Percentiles rank a stretch among this genome's conserved stretches.
These are phyloP conservation scores for Proliferodiscus dingleyae DNA, from an alignment of 2,329 filamentous ascomycete genomes.

Conservation along the genomic window DNA sequence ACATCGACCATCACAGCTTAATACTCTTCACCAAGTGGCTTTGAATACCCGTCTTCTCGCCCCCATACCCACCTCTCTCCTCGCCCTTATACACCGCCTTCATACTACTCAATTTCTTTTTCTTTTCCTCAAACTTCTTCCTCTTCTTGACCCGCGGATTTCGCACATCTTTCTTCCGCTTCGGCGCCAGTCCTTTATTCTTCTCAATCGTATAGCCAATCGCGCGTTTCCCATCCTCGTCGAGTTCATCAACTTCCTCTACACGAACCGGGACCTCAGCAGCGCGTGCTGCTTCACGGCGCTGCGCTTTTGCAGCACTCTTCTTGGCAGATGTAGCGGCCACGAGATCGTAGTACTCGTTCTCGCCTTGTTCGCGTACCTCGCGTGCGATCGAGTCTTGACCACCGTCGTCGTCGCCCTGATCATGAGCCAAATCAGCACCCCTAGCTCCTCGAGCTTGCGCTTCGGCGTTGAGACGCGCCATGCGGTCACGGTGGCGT, in stretches of 20 bases:
- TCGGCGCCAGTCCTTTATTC: conserved; percentile 91
- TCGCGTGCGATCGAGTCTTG: conserved; percentile 38
- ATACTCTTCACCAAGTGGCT: conserved; percentile 86
- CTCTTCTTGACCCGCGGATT: conserved; percentile 98
- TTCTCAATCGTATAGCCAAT: conserved; percentile 94
- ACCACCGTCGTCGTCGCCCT: conserved; percentile 35
- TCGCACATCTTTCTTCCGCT: conserved; percentile 86
- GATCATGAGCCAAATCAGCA: conserved; percentile 58
- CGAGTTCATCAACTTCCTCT: conserved; percentile 59
- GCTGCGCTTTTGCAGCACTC: conserved; percentile 50
- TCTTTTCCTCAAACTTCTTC: conserved; percentile 91
- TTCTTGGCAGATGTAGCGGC: conserved; percentile 61
- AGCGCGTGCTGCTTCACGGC: too few relatives aligned
- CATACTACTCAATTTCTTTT: conserved; percentile 92
- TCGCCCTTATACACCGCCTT: conserved; percentile 82
- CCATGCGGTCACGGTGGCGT: conserved; percentile 78
- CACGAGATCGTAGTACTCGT: conserved; percentile 89
- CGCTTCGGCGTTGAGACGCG: conserved; percentile 81
- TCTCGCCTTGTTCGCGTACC: conserved; percentile 44
- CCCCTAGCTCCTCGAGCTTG: conserved; percentile 71
- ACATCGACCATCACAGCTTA: conserved; percentile 57
- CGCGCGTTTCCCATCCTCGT: conserved; percentile 81
- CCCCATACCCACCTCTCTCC: conserved; percentile 80
- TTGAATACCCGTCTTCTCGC: conserved; percentile 95
- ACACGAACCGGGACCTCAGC: conserved; percentile 55